Evolutionary conservation across 345 rosid genomes (phyloP).

Genomic region (Rhizophora mangle): DNA sequence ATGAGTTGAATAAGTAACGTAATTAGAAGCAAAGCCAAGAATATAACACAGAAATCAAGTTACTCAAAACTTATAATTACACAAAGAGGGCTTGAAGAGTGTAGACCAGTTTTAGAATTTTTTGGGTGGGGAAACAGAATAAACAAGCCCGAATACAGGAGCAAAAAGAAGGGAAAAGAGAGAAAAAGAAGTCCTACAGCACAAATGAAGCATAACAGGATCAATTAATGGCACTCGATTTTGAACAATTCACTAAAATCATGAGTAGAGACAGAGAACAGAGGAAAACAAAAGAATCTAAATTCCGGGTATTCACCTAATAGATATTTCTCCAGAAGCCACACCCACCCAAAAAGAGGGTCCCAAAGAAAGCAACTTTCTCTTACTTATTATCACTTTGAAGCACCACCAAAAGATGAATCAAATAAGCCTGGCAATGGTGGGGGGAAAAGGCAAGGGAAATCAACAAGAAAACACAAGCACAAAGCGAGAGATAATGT

Average conservation of each 20-base stretch:
- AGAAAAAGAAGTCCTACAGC: neutral
- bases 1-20: neutral
- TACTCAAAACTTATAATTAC: too few species aligned
- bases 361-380: constrained; percentile 14
- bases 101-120: constrained; percentile 12
- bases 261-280: neutral
- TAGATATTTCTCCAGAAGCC: constrained; percentile 6
- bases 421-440: constrained; percentile 25
- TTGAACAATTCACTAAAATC: neutral
- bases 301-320: constrained; percentile 22
- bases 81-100: neutral
- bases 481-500: constrained; percentile 10
- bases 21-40: constrained; percentile 20
- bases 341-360: neutral
- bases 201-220: neutral
- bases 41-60: constrained; percentile 25
- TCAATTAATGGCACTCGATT: neutral
- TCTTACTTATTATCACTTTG: constrained; percentile 2
- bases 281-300: constrained; percentile 9
- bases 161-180: neutral
- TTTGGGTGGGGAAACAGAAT: neutral
- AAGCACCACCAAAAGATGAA: constrained; percentile 20
- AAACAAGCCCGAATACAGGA: constrained; percentile 5
- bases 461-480: neutral
- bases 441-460: neutral